These are phyloP conservation scores for Vigna mungo DNA, from an alignment of 306 rosid species.

Conservation along the genomic window DNA sequence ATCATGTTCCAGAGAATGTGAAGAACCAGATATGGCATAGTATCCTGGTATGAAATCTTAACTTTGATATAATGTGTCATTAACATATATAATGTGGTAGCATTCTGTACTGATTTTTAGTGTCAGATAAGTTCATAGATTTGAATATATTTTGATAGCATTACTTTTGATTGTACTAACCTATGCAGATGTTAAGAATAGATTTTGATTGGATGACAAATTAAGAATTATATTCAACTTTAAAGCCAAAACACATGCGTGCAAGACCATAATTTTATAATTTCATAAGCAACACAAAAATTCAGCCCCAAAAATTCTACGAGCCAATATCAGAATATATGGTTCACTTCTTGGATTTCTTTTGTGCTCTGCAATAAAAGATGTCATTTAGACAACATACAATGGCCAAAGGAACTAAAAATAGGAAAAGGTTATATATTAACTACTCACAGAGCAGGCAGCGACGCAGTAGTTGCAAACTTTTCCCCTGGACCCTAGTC, in stretches of 20 bases:
- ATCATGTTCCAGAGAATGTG: too few relatives aligned
- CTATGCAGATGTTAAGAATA: too few relatives aligned
- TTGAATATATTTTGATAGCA: too few relatives aligned
- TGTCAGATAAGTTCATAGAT: too few relatives aligned
- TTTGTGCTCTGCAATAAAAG: conserved; percentile 65
- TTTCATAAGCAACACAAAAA: conserved; percentile 53
- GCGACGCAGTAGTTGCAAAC: conserved; percentile 53
- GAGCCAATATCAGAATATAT: conserved; percentile 27
- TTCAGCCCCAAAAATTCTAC: conserved; percentile 31
- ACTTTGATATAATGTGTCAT: too few relatives aligned
- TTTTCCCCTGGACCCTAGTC: conserved; percentile 85
- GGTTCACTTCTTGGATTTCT: conserved; percentile 77
- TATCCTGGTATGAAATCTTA: too few relatives aligned
- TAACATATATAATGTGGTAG: too few relatives aligned
- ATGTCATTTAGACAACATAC: neutral
- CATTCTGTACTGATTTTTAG: too few relatives aligned
- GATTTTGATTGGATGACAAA: too few relatives aligned
- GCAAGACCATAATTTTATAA: conserved; percentile 29
- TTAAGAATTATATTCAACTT: too few relatives aligned
- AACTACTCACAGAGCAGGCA: conserved; percentile 70
- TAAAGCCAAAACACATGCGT: neutral
- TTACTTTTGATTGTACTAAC: too few relatives aligned
- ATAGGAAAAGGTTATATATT: neutral
- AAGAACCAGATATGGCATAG: too few relatives aligned
- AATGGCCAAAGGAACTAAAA: neutral